A percentile compares a stretch with the other conserved stretches of the same genome.
Evolutionary conservation across 371 early-diverging fungal genomes (phyloP).

Genomic region (Apophysomyces trapeziformis): DNA sequence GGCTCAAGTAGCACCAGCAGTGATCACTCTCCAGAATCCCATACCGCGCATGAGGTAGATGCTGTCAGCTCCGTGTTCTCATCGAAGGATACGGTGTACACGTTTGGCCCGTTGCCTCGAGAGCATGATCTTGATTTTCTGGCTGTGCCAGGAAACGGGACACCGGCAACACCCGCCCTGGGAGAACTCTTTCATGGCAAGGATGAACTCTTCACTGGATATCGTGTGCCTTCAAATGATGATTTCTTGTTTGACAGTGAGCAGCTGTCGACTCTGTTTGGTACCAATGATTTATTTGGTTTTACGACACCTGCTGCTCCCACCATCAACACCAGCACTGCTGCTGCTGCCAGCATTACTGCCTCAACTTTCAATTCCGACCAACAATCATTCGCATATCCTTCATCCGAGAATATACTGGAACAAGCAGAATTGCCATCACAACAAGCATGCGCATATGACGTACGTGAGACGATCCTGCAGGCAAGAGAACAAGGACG

Average conservation of each 20-base stretch:
- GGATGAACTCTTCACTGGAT: conserved; percentile 36
- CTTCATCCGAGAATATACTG: neutral
- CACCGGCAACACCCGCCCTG: neutral
- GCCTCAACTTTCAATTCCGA: conserved; percentile 10
- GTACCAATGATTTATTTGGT: conserved; percentile 34
- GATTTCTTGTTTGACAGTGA: conserved; percentile 30
- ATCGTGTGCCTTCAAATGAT: conserved; percentile 26
- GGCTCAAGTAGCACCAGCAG: conserved; percentile 12
- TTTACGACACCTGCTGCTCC: conserved; percentile 27
- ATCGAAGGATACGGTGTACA: neutral
- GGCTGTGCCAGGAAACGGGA: conserved; percentile 12
- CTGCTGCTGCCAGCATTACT: too few species aligned
- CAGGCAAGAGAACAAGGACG: conserved; percentile 29
- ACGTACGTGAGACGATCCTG: conserved; percentile 13
- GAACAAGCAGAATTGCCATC: neutral
- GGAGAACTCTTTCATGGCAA: conserved; percentile 34
- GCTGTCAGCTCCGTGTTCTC: neutral
- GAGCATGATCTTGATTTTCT: conserved; percentile 17
- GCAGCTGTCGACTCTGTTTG: conserved; percentile 35
- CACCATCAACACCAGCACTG: too few species aligned
- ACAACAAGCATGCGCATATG: neutral
- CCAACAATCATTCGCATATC: neutral
- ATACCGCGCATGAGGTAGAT: conserved; percentile 22
- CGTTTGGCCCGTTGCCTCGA: neutral
- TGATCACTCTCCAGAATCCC: conserved; percentile 25